Percentiles rank a stretch among this genome's conserved stretches.
phyloP scores from a whole-genome alignment of 108 stramenopile species.

The Cylindrotheca fusiformis region DNA sequence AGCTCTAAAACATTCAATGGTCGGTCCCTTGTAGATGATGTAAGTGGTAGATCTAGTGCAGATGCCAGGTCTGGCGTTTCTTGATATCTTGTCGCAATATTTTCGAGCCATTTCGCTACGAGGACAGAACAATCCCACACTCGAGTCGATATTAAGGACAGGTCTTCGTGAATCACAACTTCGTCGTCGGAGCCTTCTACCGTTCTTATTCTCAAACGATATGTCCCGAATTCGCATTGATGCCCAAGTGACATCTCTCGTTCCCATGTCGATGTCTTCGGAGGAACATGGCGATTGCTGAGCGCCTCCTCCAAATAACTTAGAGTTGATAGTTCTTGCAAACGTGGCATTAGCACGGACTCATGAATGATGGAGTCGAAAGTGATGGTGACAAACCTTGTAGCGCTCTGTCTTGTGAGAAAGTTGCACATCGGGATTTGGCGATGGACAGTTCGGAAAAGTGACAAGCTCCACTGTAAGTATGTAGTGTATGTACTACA shows the following conservation, averaged over 20 bases:
- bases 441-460: no score
- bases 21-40: not conserved
- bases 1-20: conserved; percentile 24
- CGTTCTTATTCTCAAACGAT: conserved; percentile 7
- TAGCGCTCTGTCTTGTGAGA: no score
- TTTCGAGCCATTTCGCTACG: conserved; percentile 22
- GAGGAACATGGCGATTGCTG: not conserved
- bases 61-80: conserved; percentile 2
- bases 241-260: conserved; percentile 7
- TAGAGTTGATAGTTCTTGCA: no score
- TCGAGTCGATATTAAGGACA: conserved; percentile 12
- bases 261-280: conserved; percentile 11
- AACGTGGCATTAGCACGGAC: no score
- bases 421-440: no score
- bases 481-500: no score
- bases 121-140: conserved; percentile 31
- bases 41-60: conserved; percentile 1
- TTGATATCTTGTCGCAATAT: not conserved
- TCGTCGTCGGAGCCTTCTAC: not conserved
- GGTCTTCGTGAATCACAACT: conserved; percentile 23
- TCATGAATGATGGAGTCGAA: no score
- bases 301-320: not conserved
- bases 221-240: conserved; percentile 7
- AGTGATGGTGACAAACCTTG: no score
- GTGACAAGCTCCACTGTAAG: no score